Evolutionary conservation across 768 basidiomycete genomes (phyloP).

Genomic region (Leccinum truebloodii): DNA sequence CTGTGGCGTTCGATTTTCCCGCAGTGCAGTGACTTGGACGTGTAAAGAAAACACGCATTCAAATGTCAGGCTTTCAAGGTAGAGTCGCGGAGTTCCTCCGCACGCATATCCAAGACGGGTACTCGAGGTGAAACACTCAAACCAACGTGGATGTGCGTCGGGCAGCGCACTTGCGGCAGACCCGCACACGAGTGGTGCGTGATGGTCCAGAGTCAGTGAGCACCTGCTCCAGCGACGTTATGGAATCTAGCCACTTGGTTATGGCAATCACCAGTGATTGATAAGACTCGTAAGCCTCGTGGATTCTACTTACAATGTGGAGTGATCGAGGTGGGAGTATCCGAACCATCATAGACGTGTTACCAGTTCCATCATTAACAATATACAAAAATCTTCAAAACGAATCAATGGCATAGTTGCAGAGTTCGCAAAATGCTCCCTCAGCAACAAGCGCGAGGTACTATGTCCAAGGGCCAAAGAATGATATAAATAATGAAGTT

Average conservation of each 20-base stretch:
- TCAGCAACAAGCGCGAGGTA: neutral
- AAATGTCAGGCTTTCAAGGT: neutral
- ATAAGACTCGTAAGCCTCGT: neutral
- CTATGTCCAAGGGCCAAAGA: neutral
- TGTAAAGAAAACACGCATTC: neutral
- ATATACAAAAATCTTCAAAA: neutral
- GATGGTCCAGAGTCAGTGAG: neutral
- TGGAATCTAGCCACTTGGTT: neutral
- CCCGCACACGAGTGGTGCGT: neutral
- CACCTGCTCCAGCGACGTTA: neutral
- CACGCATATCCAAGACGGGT: neutral
- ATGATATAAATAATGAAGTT: conserved; percentile 4
- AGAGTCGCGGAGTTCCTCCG: neutral
- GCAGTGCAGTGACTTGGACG: neutral
- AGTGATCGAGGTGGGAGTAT: neutral
- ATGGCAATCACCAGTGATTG: neutral
- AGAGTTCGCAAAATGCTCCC: neutral
- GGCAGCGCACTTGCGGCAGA: neutral
- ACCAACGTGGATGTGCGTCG: neutral
- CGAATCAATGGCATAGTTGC: neutral
- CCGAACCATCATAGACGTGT: neutral
- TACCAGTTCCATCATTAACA: neutral
- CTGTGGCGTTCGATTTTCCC: neutral
- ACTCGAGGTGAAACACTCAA: neutral
- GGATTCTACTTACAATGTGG: neutral